Base-by-base conservation (phyloP, 805 yeast species). In the Zygosaccharomyces gambellarensis region DNA sequence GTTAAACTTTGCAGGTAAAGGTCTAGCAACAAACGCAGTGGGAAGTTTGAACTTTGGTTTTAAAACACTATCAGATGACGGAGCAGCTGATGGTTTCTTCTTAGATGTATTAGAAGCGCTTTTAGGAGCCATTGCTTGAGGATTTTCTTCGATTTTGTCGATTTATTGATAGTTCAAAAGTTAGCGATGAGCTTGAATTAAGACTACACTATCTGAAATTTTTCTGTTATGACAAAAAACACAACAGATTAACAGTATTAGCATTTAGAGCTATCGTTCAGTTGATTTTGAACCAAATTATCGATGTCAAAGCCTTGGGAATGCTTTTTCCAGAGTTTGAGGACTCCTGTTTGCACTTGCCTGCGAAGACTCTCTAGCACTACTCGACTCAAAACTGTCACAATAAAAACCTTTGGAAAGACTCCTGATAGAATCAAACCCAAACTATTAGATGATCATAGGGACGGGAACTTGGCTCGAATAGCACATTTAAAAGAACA, bases 1-100 rank as follows among this genome's bases (percentile, higher is more conserved):
- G 6, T 50, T 46, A 4, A 56, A 57, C 3, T 47, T 42, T 7
- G 47, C 23, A 5, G 67, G 60, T 17, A 63, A 57, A 28, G 77
- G 77, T 52, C 77, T 62, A 2, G 70, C 62, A 29, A 73, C 68
- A 51, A 69, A 73, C 8, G 66, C 63, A 4, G 66, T 57, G 2
- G 77, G 77, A 17, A 71, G 41, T 53, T 70, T 72, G 22, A 69
- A 56, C 36, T 70, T 71, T 1, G 65, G 43, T 8, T 50, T 29
- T 36, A 62, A 61, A 3, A 53, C 36, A 27, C 48, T 36, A 5
- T 61, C 51, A 3, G 61, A 48, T n/a, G 50, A 34, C 5, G 56
- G 41, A 6, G 56, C 48, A 1, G 60, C 36, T 3, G 60, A 29
- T n/a, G 58, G 29, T 47, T 64, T 62, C 55, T 68, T 68, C 53